phyloP scores from a whole-genome alignment of 1,139 yeast species.

The Kluyveromyces sp. region DNA sequence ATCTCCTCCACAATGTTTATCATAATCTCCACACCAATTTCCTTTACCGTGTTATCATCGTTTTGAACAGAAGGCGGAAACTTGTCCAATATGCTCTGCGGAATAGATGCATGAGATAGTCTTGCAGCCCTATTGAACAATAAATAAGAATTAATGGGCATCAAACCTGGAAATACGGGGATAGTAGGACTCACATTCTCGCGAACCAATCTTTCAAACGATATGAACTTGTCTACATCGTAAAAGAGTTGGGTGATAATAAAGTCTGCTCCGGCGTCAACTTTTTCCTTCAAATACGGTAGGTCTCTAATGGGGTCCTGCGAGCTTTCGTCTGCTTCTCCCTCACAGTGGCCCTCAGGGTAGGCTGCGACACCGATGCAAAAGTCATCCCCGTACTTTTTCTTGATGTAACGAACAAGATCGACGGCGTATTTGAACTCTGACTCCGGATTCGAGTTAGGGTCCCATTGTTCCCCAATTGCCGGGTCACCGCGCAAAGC shows the following conservation, averaged over 20 bases:
- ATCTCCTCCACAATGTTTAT: conserved; percentile 56
- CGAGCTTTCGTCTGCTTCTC: conserved; percentile 58
- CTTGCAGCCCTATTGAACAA: conserved; percentile 85
- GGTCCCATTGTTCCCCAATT: conserved; percentile 45
- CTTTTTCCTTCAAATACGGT: conserved; percentile 71
- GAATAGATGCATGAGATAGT: conserved; percentile 83
- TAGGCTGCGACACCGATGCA: conserved; percentile 91
- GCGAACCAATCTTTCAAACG: conserved; percentile 40
- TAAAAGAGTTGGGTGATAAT: conserved; percentile 83
- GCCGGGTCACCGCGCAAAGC: conserved; percentile 97
- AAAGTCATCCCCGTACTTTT: conserved; percentile 64
- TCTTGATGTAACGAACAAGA: conserved; percentile 67
- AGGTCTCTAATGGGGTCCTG: conserved; percentile 63
- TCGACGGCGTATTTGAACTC: conserved; percentile 75
- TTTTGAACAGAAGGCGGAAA: conserved; percentile 52
- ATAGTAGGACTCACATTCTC: conserved; percentile 40
- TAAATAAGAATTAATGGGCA: conserved; percentile 91
- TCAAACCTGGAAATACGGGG: conserved; percentile 80
- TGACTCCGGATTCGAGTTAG: conserved; percentile 27
- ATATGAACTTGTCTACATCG: conserved; percentile 51
- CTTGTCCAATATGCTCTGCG: conserved; percentile 43
- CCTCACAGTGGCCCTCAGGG: conserved; percentile 87
- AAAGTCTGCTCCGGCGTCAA: conserved; percentile 92
- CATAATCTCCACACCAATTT: conserved; percentile 71
- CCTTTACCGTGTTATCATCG: conserved; percentile 83